Base-by-base conservation (phyloP, 2,329 filamentous ascomycete species). In the Cercospora sp. region DNA sequence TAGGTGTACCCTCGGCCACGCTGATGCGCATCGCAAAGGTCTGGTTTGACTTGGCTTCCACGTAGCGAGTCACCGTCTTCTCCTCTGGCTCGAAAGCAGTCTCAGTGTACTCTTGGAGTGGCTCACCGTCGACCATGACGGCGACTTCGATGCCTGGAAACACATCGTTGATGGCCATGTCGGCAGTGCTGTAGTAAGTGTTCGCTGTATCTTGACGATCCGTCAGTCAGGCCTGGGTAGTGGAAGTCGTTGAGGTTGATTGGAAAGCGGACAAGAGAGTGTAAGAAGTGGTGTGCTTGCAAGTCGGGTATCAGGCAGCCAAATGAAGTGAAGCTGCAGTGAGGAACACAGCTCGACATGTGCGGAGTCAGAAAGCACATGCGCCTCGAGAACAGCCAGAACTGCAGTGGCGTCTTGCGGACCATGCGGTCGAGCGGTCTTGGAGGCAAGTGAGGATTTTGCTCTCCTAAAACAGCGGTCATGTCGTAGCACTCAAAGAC, bases 101-200 rank as follows among this genome's bases (percentile, higher is more conserved):
- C 13, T 74, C 72, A 5, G 40, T 64, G 58, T 75, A 68, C 55
- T 76, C 75, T 26, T 66, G 55, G 3, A 76, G 68, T 3, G 70
- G 43, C 16, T 72, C 6, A 5, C 67, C 72, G 9, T 71, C 53
- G 3, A 71, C 70, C 1, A 18, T 26, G 18, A 76, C 65, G 30
- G 40, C 65, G 21, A 75, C 65, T 10, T 73, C 69, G 12, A 76
- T 45, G 2, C 71, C 73, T 21, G 72, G 71, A 4, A 74, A 7
- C 2, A 32, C 45, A 9, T 71, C 65, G 24, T 69, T 59, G 16
- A 73, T 51, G 21, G 68, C 73, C 73, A 34, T 34, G 12, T 34
- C 4, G 10, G 32, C 32, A 34, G 9, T 34, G 32, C 1, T 13
- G 4, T 4, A 34, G 32, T 34, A 34, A 34, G 4, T 34, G 1